A percentile compares a stretch with the other conserved stretches of the same genome.
These are phyloP conservation scores for Hygrocybe coccinea DNA, from an alignment of 768 basidiomycete genomes.

Conservation along the genomic window DNA sequence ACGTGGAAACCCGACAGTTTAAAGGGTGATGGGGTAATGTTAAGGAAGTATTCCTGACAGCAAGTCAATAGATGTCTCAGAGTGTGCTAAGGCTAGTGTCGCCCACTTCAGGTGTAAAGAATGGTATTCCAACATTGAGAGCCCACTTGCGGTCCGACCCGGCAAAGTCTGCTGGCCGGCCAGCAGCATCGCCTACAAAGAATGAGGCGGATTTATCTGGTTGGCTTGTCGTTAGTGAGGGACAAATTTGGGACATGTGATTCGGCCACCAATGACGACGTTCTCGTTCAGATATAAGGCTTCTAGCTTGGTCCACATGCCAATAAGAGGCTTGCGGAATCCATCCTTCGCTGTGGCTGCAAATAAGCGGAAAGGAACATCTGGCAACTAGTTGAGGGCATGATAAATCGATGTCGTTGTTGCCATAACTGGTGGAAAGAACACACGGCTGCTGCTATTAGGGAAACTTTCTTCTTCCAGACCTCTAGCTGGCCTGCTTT, in stretches of 20 bases:
- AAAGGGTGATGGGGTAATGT: conserved; percentile 39
- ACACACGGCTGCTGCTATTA: conserved; percentile 60
- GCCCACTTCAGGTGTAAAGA: conserved; percentile 79
- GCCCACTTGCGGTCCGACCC: conserved; percentile 86
- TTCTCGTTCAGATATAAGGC: conserved; percentile 53
- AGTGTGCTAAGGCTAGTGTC: background rate
- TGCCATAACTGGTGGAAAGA: background rate
- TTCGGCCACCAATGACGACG: conserved; percentile 54
- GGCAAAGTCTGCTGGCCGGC: conserved; percentile 69
- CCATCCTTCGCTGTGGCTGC: conserved; percentile 72
- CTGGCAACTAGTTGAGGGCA: conserved; percentile 47
- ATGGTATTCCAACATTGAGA: conserved; percentile 64
- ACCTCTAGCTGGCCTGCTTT: conserved; percentile 42
- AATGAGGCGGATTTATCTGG: conserved; percentile 64
- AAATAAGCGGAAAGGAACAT: conserved; percentile 71
- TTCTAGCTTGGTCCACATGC: conserved; percentile 77
- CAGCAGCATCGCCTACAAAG: conserved; percentile 89
- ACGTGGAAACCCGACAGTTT: conserved; percentile 67
- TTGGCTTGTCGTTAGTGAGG: background rate
- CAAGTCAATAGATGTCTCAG: background rate
- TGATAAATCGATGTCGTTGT: background rate
- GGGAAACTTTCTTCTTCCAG: conserved; percentile 75
- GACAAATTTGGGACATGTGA: background rate
- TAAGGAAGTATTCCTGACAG: conserved; percentile 74
- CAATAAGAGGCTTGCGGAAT: conserved; percentile 82